phyloP scores from a whole-genome alignment of 2,329 filamentous ascomycete genomes.

The Coniochaeta sp. region DNA sequence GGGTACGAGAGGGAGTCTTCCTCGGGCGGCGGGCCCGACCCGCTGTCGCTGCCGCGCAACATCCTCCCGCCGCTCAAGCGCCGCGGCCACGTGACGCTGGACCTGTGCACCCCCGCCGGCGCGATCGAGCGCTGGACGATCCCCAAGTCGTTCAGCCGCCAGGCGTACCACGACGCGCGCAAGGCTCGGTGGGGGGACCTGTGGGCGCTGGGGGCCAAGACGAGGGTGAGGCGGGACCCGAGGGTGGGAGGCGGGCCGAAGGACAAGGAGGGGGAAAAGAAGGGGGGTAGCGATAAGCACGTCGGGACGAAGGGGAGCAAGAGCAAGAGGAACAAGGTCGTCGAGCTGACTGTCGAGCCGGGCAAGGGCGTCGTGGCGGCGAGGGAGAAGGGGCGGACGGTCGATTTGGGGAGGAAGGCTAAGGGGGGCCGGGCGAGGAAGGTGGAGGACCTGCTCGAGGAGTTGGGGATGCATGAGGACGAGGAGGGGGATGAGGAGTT shows the following conservation, averaged over 20 bases:
- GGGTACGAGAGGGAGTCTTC: conserved; percentile 54
- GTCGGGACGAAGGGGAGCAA: conserved; percentile 31
- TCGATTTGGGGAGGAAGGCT: conserved; percentile 24
- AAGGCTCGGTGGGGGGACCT: conserved; percentile 90
- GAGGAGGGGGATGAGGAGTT: conserved; percentile 12
- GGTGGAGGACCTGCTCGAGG: conserved; percentile 30
- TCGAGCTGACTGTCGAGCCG: conserved; percentile 27
- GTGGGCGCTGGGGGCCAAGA: conserved; percentile 94
- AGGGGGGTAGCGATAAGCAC: conserved; percentile 11
- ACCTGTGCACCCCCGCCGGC: conserved; percentile 82
- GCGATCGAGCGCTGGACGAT: conserved; percentile 91
- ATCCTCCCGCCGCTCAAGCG: conserved; percentile 81
- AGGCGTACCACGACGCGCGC: conserved; percentile 85
- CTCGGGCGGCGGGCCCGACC: conserved; percentile 30
- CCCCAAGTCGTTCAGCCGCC: conserved; percentile 69
- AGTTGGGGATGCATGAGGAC: conserved; percentile 21
- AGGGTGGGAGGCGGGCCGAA: conserved; percentile 43
- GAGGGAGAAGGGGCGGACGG: conserved; percentile 25
- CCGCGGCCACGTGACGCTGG: conserved; percentile 78
- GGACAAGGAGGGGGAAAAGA: conserved; percentile 13
- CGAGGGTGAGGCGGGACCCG: conserved; percentile 55
- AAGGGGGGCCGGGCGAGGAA: conserved; percentile 32
- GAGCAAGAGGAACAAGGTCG: conserved; percentile 27
- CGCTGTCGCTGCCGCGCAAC: conserved; percentile 69
- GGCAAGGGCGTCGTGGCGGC: conserved; percentile 29